Evolutionary conservation across 352 stramenopile species (phyloP), one percentile per base, ranked within the genome.

Genomic region (Blastocystis sp.): DNA sequence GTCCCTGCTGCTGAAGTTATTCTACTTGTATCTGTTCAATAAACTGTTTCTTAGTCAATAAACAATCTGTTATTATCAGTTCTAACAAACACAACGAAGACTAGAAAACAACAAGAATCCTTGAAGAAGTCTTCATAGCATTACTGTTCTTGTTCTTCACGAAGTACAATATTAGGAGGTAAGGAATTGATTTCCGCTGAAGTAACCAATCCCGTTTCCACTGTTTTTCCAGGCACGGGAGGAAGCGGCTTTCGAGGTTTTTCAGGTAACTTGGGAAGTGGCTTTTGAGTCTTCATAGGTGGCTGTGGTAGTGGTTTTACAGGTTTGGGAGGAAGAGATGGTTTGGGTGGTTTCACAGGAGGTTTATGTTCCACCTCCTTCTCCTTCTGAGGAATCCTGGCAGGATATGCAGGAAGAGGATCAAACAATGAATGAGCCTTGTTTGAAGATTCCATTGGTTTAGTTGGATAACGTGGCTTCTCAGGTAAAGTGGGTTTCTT

Each of bases 61-160:
- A 48, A 48, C 40, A n/a, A n/a, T 48, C 40, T 48, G 40, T 9
- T 9, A 9, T 48, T 9, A 48, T 42, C 33, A n/a, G 66, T 15
- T n/a, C 6, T 13, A 62, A 62, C 19, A 62, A 62, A 62, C 56
- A 62, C 2, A 33, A 2, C 5, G 56, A 62, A 78, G 37, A 53
- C 66, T 75, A 44, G 66, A 78, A 78, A 78, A 78, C 66, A 78
- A 78, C 17, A 37, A n/a, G 62, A 40, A 75, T 66, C 13, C 62
- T 75, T 75, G 62, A 19, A 75, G 58, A 66, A 37, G 40, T 75
- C 62, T 75, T 75, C 62, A 75, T 24, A n/a, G n/a, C 27, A 66
- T 66, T 66, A 6, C 27, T 30, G 58, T 37, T 30, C 58, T 30
- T 66, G 57, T 64, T 5, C 15, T 11, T 64, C 57, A 64, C 57